A percentile compares a stretch with the other conserved stretches of the same genome.
phyloP scores from a whole-genome alignment of 1,284 basidiomycete genomes.

The Inonotus hispidus region DNA sequence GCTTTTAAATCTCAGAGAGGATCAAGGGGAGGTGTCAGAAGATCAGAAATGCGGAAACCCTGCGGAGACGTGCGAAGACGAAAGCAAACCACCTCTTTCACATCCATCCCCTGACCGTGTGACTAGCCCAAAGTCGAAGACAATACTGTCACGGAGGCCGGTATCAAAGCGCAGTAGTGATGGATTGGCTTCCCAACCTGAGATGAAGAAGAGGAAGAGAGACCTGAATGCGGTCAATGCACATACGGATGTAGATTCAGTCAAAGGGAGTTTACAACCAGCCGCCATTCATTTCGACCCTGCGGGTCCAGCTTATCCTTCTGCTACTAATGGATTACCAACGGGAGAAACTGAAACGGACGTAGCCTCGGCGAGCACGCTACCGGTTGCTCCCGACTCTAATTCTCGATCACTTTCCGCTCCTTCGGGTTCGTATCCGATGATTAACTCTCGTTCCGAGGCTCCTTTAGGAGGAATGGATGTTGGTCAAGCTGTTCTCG shows the following conservation, averaged over 20 bases:
- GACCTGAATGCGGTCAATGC: background rate
- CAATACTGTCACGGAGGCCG: background rate
- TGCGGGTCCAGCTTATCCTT: background rate
- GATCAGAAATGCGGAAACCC: background rate
- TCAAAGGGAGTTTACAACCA: background rate
- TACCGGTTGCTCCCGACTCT: conserved; percentile 8
- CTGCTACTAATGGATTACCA: background rate
- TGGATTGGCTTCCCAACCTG: background rate
- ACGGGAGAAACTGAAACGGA: background rate
- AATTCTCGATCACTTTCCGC: background rate
- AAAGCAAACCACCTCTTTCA: background rate
- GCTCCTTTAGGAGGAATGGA: background rate
- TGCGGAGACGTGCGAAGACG: background rate
- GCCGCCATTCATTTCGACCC: background rate
- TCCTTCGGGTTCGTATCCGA: background rate
- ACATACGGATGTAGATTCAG: background rate
- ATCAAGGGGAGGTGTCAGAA: background rate
- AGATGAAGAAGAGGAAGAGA: conserved; percentile 7
- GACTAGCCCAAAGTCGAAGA: background rate
- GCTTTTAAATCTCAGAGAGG: background rate
- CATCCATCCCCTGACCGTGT: background rate
- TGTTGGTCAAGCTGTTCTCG: background rate
- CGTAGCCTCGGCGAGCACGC: background rate
- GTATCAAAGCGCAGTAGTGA: conserved; percentile 3
- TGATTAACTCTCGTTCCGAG: background rate